Conservation (phyloP, 1,139 yeast genomes). For the Scheffersomyces illinoinensis region DNA sequence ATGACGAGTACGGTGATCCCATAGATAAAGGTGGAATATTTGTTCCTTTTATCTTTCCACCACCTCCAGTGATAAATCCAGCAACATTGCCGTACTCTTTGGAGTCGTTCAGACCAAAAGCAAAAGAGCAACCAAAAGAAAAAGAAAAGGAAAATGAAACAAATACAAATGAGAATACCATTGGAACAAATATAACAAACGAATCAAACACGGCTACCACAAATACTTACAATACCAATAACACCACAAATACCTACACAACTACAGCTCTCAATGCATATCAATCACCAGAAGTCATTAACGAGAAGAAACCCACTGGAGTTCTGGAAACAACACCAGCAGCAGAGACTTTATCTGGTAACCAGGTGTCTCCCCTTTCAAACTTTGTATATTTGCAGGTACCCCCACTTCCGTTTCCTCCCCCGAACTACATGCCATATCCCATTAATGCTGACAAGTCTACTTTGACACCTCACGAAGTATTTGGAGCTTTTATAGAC, state of each 20-base stretch:
- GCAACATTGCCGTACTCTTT: slow-evolving; percentile 25
- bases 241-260: not conserved
- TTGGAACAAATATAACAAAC: not conserved
- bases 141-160: not conserved
- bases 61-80: slow-evolving; percentile 38
- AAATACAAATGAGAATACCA: not conserved
- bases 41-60: slow-evolving; percentile 50
- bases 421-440: slow-evolving; percentile 51
- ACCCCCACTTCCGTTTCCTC: slow-evolving; percentile 53
- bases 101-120: slow-evolving; percentile 10
- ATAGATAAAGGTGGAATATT: slow-evolving; percentile 31
- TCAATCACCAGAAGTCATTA: slow-evolving; percentile 1
- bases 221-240: no score
- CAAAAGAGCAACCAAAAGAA: slow-evolving; percentile 2
- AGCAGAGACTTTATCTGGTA: not conserved
- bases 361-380: not conserved
- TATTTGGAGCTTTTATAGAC: slow-evolving; percentile 36
- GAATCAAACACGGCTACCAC: not conserved
- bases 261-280: not conserved
- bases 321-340: not conserved
- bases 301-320: not conserved
- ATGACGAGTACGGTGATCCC: not conserved
- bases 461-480: slow-evolving; percentile 37
- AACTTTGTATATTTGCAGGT: slow-evolving; percentile 18
- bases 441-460: slow-evolving; percentile 41